phyloP scores from a whole-genome alignment of 2,329 filamentous ascomycete species.

The Fusarium sp. region DNA sequence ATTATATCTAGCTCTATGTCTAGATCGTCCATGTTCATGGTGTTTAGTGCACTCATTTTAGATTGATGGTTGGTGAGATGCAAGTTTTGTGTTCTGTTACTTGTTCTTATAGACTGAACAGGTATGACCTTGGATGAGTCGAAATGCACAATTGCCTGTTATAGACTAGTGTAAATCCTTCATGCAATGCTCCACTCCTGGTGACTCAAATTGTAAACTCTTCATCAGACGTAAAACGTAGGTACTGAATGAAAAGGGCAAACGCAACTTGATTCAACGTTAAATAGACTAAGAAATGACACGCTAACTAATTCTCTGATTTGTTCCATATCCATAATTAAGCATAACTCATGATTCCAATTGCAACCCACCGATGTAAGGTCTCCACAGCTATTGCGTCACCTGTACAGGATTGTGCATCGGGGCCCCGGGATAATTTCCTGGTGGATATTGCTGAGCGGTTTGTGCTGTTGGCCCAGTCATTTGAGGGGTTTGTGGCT shows the following conservation, averaged over 20 bases:
- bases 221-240: background rate
- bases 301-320: background rate
- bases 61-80: background rate
- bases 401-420: conserved; percentile 6
- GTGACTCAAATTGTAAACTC: rapidly evolving
- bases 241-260: background rate
- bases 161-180: background rate
- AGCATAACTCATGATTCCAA: background rate
- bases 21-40: background rate
- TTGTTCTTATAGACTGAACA: conserved; percentile 8
- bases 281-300: background rate
- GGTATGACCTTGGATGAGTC: conserved; percentile 11
- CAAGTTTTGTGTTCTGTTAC: background rate
- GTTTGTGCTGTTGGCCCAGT: conserved; percentile 3
- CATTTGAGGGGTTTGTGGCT: background rate
- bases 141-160: background rate
- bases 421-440: conserved; percentile 11
- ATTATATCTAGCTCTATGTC: conserved; percentile 54
- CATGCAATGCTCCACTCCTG: rapidly evolving
- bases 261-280: background rate
- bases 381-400: background rate
- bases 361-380: background rate
- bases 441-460: background rate
- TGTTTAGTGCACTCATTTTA: conserved; percentile 8
- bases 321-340: background rate